Evolutionary conservation across 2,329 filamentous ascomycete species (phyloP).

Genomic region (Verticillium albo-atrum): DNA sequence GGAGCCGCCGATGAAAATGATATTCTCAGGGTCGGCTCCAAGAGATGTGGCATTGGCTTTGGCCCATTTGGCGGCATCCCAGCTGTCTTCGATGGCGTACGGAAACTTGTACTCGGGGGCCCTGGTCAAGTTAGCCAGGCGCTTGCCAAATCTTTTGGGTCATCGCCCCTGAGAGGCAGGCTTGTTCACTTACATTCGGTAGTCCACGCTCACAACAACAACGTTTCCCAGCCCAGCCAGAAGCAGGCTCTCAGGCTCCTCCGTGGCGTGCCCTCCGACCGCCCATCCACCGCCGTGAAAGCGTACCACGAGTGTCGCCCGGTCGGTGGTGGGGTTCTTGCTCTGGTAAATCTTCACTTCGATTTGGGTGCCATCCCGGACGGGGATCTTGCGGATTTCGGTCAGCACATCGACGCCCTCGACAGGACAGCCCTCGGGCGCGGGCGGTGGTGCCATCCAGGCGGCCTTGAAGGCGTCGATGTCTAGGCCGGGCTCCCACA

Average conservation of each 20-base stretch:
- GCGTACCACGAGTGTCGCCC: slow-evolving; percentile 16
- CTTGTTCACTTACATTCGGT: slow-evolving; percentile 27
- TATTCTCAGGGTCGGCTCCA: slow-evolving; percentile 25
- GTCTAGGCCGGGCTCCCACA: slow-evolving; percentile 22
- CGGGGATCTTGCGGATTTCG: slow-evolving; percentile 19
- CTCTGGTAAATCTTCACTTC: slow-evolving; percentile 30
- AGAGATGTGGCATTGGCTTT: slow-evolving; percentile 22
- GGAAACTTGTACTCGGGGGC: slow-evolving; percentile 33
- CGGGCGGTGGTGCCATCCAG: slow-evolving; percentile 17
- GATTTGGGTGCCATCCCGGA: slow-evolving; percentile 26
- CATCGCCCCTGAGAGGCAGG: not conserved
- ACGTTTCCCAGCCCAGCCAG: slow-evolving; percentile 24
- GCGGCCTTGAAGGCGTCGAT: slow-evolving; percentile 21
- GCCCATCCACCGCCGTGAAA: slow-evolving; percentile 32
- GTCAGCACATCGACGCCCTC: slow-evolving; percentile 28
- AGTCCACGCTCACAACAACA: slow-evolving; percentile 31
- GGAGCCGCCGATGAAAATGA: slow-evolving; percentile 29
- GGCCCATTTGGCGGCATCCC: slow-evolving; percentile 30
- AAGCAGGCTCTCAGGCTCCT: slow-evolving; percentile 28
- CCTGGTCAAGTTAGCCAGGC: slow-evolving; percentile 11
- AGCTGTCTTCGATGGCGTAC: slow-evolving; percentile 26
- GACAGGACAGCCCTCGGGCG: slow-evolving; percentile 22
- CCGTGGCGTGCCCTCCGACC: slow-evolving; percentile 26
- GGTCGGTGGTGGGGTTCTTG: slow-evolving; percentile 12
- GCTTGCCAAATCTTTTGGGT: not conserved